phyloP scores from a whole-genome alignment of 495 filamentous ascomycete genomes.

The Delitschia confertaspora region DNA sequence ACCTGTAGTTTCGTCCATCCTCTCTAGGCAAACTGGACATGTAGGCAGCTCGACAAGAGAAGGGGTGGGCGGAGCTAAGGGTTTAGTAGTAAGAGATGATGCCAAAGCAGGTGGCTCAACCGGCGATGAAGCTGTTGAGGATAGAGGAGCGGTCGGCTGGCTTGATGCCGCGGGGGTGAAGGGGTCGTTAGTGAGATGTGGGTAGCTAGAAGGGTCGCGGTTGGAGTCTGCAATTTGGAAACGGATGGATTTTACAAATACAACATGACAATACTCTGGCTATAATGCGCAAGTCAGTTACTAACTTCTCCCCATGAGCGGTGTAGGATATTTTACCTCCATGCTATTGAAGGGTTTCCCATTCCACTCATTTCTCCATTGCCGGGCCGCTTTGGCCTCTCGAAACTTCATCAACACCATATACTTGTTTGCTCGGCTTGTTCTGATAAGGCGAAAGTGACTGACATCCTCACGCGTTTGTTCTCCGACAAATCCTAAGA shows the following conservation, averaged over 20 bases:
- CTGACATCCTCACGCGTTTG: conserved; percentile 79
- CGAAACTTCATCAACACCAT: conserved; percentile 97
- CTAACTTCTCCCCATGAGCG: not conserved
- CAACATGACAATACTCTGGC: conserved; percentile 94
- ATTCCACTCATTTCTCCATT: conserved; percentile 83
- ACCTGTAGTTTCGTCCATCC: conserved; percentile 96
- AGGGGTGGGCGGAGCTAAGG: conserved; percentile 84
- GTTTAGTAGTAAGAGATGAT: conserved; percentile 58
- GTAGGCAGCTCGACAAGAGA: conserved; percentile 86
- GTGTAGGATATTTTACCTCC: conserved; percentile 50
- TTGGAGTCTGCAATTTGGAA: conserved; percentile 45
- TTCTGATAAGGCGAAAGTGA: conserved; percentile 93
- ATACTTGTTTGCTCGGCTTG: conserved; percentile 78
- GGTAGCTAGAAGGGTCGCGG: conserved; percentile 40
- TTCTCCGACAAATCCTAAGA: conserved; percentile 87
- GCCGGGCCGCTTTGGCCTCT: conserved; percentile 58
- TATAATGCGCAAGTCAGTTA: conserved; percentile 30
- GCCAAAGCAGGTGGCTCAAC: conserved; percentile 40
- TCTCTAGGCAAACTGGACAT: conserved; percentile 91
- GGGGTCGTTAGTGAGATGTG: conserved; percentile 55
- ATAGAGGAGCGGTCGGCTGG: conserved; percentile 28
- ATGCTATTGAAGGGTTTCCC: conserved; percentile 91
- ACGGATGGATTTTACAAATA: conserved; percentile 85
- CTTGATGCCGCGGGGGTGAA: conserved; percentile 43
- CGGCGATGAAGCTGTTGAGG: conserved; percentile 21